Conservation (phyloP, 257 asterid genomes). For the Galeopsis tetrahit region DNA sequence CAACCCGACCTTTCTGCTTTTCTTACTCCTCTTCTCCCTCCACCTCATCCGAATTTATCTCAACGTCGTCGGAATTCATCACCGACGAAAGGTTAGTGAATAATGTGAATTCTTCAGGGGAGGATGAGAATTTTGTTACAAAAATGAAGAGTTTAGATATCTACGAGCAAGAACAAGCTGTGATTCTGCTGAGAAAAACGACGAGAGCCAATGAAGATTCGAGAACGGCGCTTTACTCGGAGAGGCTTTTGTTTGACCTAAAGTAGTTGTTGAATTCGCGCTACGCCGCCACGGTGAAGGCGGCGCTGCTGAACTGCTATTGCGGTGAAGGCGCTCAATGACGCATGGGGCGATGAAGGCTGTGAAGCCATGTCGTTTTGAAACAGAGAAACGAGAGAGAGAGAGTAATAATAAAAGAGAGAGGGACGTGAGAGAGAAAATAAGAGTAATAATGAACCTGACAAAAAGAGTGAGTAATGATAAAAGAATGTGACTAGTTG, state of each 20-base stretch:
- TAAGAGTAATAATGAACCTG: no score
- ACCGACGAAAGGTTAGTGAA: constrained; percentile 45
- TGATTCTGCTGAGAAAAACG: constrained; percentile 63
- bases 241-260: constrained; percentile 63
- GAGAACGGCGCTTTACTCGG: constrained; percentile 64
- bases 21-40: constrained; percentile 74
- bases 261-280: constrained; percentile 62
- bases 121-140: constrained; percentile 46
- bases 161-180: constrained; percentile 79
- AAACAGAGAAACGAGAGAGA: no score
- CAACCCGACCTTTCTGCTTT: constrained; percentile 73
- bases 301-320: constrained; percentile 91
- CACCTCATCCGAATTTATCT: constrained; percentile 61
- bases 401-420: no score
- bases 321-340: no score
- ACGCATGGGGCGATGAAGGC: no score
- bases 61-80: constrained; percentile 64
- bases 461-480: no score
- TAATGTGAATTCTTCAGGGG: constrained; percentile 35
- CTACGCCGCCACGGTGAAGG: constrained; percentile 69
- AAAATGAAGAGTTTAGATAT: constrained; percentile 60
- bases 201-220: constrained; percentile 67
- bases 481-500: no score
- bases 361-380: no score
- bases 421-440: no score